Conservation (phyloP, 345 rosid genomes). For the Euphorbia lathyris region DNA sequence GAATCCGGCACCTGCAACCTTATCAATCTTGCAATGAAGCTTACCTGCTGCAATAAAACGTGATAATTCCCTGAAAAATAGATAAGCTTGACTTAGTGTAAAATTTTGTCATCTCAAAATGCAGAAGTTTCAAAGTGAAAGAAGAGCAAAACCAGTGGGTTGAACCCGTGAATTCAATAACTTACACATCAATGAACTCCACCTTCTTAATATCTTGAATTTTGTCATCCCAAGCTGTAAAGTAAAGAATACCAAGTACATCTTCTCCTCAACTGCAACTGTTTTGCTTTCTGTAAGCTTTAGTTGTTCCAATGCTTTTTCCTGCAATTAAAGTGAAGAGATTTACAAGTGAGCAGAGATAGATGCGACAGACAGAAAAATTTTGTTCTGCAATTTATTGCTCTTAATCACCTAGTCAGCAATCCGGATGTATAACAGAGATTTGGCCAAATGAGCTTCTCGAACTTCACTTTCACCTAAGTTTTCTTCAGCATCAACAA, state of each 20-base stretch:
- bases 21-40: too few relatives aligned
- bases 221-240: slow-evolving; percentile 86
- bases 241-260: slow-evolving; percentile 90
- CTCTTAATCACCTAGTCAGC: slow-evolving; percentile 69
- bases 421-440: slow-evolving; percentile 75
- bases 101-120: background rate
- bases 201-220: slow-evolving; percentile 86
- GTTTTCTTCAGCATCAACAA: slow-evolving; percentile 98
- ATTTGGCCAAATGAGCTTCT: slow-evolving; percentile 96
- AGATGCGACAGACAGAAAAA: background rate
- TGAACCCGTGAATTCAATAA: slow-evolving; percentile 13
- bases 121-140: background rate
- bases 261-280: slow-evolving; percentile 96
- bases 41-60: too few relatives aligned
- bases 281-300: too few relatives aligned
- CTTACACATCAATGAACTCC: slow-evolving; percentile 96
- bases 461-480: slow-evolving; percentile 98
- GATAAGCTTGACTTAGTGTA: background rate
- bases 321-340: slow-evolving; percentile 41
- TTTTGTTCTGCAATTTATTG: slow-evolving; percentile 5
- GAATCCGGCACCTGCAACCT: slow-evolving; percentile 93
- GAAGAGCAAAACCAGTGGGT: background rate
- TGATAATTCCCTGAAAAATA: too few relatives aligned
- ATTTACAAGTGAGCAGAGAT: slow-evolving; percentile 10
- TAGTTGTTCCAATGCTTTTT: slow-evolving; percentile 92